These are phyloP conservation scores for Prinsepia uniflora DNA, from an alignment of 306 rosid genomes.

Conservation along the genomic window DNA sequence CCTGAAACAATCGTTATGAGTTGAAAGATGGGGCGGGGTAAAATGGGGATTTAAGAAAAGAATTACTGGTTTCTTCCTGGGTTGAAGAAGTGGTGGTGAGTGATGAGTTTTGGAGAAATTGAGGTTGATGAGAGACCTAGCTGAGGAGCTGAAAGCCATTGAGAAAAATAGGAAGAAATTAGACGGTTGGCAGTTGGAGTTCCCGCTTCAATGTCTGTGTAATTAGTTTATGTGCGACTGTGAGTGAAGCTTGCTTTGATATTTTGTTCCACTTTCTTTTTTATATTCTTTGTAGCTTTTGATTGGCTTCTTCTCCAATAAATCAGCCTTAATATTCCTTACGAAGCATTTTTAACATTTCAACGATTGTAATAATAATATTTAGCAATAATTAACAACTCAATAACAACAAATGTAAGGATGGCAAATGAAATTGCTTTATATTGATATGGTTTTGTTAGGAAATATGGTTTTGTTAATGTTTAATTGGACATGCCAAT, in stretches of 20 bases:
- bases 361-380: too few relatives aligned
- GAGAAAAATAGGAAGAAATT: constrained; percentile 7
- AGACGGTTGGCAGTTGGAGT: constrained; percentile 1
- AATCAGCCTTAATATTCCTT: neutral
- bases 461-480: too few relatives aligned
- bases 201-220: constrained; percentile 20
- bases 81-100: constrained; percentile 24
- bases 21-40: constrained; percentile 21
- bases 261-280: neutral
- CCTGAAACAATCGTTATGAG: constrained; percentile 21
- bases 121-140: constrained; percentile 36
- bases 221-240: constrained; percentile 1
- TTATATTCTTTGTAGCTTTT: neutral
- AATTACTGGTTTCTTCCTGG: constrained; percentile 28
- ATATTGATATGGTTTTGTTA: too few relatives aligned
- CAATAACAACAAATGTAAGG: neutral
- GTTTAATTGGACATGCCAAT: too few relatives aligned
- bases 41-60: constrained; percentile 22
- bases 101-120: constrained; percentile 20
- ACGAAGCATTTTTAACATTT: too few relatives aligned
- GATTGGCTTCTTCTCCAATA: neutral
- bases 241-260: neutral
- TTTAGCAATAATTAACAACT: too few relatives aligned
- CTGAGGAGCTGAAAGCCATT: constrained; percentile 50
- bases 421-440: neutral